phyloP scores from a whole-genome alignment of 1,284 basidiomycete species.

The Violaceomyces palustris region DNA sequence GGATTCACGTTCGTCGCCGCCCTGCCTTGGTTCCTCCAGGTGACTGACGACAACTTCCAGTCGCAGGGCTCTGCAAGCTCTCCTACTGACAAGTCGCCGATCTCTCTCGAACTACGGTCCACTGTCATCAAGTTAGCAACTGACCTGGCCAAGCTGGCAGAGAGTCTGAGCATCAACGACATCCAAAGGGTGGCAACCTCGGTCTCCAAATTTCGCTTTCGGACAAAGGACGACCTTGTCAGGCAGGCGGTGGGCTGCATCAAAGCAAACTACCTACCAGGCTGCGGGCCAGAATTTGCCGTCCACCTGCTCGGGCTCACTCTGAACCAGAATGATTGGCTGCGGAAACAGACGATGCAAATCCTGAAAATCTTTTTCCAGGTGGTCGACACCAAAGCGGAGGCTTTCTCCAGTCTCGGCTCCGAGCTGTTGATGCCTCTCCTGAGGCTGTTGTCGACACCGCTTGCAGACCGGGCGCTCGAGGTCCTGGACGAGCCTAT shows the following conservation, averaged over 20 bases:
- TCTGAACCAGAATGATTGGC: conserved; percentile 77
- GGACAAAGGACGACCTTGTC: conserved; percentile 87
- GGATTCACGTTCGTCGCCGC: conserved; percentile 76
- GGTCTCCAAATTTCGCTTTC: conserved; percentile 79
- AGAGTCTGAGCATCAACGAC: conserved; percentile 66
- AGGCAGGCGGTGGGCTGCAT: conserved; percentile 80
- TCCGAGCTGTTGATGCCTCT: conserved; percentile 86
- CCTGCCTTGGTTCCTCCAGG: conserved; percentile 83
- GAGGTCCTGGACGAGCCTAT: conserved; percentile 87
- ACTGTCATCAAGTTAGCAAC: conserved; percentile 69
- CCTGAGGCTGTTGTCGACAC: conserved; percentile 75
- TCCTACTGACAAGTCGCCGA: background rate
- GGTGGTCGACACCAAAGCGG: conserved; percentile 69
- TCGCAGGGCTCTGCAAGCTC: conserved; percentile 9
- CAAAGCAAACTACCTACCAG: conserved; percentile 69
- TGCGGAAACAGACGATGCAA: conserved; percentile 76
- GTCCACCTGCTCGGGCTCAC: conserved; percentile 77
- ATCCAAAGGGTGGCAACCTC: conserved; percentile 82
- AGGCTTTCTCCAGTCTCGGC: conserved; percentile 64
- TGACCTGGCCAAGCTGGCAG: conserved; percentile 69
- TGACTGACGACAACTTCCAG: conserved; percentile 59
- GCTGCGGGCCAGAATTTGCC: conserved; percentile 67
- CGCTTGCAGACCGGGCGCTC: conserved; percentile 75
- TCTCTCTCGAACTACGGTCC: background rate
- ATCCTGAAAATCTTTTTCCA: conserved; percentile 83